Evolutionary conservation across 73 alveolate species (phyloP).

Genomic region (Paramecium biaurelia): DNA sequence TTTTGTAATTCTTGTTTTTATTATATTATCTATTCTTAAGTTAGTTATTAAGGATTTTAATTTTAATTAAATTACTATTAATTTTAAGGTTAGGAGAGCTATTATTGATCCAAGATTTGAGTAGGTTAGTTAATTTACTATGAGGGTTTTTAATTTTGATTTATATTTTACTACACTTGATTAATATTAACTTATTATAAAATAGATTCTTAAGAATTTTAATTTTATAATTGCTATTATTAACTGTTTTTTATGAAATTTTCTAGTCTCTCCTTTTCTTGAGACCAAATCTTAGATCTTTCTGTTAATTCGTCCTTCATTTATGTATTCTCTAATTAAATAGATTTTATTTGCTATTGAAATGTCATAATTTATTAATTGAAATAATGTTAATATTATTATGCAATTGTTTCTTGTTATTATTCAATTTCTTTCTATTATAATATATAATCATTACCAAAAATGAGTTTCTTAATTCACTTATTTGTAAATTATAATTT

Average conservation of each 20-base stretch:
- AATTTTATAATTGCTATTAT: background rate
- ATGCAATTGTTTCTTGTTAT: background rate
- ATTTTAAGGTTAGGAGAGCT: background rate
- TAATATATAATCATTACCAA: background rate
- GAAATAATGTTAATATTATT: background rate
- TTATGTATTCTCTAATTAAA: background rate
- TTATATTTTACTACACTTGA: background rate
- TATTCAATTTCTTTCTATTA: background rate
- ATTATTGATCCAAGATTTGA: background rate
- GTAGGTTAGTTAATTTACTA: background rate
- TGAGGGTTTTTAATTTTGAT: background rate
- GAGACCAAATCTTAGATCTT: constrained; percentile 25
- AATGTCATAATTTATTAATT: background rate
- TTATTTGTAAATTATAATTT: constrained; percentile 13
- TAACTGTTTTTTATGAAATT: background rate
- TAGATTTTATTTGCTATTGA: background rate
- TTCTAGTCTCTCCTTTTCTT: constrained; percentile 27
- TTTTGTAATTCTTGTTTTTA: background rate
- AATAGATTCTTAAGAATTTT: background rate
- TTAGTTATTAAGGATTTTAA: background rate
- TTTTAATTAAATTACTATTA: background rate
- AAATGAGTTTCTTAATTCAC: background rate
- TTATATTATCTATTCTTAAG: background rate
- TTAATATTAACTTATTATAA: background rate
- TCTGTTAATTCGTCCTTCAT: constrained; percentile 22